These are phyloP conservation scores for Carex cristatella DNA, from an alignment of 176 grass and related monocot genomes.

Conservation along the genomic window DNA sequence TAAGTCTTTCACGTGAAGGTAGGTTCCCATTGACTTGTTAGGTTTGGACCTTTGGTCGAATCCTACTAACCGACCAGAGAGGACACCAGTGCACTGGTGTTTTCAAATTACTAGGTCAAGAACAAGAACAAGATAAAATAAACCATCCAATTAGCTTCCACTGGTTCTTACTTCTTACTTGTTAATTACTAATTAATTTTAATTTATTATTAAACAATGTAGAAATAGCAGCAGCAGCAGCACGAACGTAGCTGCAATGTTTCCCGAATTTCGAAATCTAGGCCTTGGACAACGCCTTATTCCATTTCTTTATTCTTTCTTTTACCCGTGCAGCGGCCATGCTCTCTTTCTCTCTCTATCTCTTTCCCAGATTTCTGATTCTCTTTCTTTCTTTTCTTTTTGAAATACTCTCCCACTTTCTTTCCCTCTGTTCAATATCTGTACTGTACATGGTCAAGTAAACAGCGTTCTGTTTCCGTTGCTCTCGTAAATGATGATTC, in stretches of 20 bases:
- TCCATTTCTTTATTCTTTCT: neutral
- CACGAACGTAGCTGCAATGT: slow-evolving; percentile 25
- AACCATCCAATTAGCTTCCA: neutral
- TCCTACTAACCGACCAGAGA: neutral
- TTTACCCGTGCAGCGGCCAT: neutral
- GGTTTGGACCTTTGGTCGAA: neutral
- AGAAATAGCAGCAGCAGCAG: neutral
- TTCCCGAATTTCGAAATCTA: slow-evolving; percentile 17
- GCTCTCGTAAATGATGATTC: neutral
- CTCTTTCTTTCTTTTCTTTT: neutral
- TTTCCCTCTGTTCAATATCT: neutral
- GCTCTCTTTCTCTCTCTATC: neutral
- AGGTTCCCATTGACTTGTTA: neutral
- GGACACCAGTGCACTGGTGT: neutral
- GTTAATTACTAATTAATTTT: slow-evolving; percentile 3
- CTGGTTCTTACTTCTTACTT: neutral
- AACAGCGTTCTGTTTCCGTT: slow-evolving; percentile 5
- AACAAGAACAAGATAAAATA: neutral
- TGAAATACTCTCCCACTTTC: neutral
- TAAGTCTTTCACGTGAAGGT: neutral
- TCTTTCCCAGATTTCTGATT: neutral
- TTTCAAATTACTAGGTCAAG: neutral
- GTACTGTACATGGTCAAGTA: neutral
- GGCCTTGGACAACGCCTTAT: slow-evolving; percentile 3
- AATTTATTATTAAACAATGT: neutral